A percentile compares a stretch with the other conserved stretches of the same genome.
These are phyloP conservation scores for Sisymbrium altissimum DNA, from an alignment of 345 rosid species.

Conservation along the genomic window DNA sequence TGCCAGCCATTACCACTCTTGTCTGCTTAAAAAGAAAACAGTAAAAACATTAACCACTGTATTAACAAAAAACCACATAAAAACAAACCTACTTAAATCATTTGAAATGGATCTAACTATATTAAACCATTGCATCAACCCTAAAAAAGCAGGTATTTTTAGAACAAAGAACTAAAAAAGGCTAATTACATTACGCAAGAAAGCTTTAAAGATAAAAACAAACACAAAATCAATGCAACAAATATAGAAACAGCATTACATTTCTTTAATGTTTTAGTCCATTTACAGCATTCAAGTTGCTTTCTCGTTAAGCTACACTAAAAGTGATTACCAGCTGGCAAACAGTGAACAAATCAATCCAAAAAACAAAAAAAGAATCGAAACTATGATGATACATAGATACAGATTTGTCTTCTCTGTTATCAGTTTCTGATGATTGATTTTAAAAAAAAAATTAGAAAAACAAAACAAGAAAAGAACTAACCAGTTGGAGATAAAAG, in stretches of 20 bases:
- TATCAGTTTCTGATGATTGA: background rate
- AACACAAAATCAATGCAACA: slow-evolving; percentile 6
- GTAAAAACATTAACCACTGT: background rate
- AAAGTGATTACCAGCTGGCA: slow-evolving; percentile 28
- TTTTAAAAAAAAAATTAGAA: background rate
- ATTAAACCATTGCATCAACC: background rate
- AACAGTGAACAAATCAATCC: slow-evolving; percentile 18
- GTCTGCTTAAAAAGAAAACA: slow-evolving; percentile 36
- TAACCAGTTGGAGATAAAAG: slow-evolving; percentile 15
- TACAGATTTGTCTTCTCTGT: background rate
- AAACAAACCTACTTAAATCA: background rate
- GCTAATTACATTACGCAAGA: background rate
- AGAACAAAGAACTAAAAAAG: background rate
- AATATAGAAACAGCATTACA: background rate
- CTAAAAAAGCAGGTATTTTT: background rate
- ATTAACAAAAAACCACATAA: background rate
- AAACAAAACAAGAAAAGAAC: background rate
- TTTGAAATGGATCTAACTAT: background rate
- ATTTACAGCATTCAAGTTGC: background rate
- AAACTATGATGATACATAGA: background rate
- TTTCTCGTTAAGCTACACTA: slow-evolving; percentile 1
- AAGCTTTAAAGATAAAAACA: background rate
- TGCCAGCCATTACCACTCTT: slow-evolving; percentile 56
- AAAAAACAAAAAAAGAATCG: background rate
- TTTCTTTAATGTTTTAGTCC: background rate